Evolutionary conservation across 495 filamentous ascomycete species (phyloP), one percentile per base, ranked within the genome.

Genomic region (Aspergillus nidulans): DNA sequence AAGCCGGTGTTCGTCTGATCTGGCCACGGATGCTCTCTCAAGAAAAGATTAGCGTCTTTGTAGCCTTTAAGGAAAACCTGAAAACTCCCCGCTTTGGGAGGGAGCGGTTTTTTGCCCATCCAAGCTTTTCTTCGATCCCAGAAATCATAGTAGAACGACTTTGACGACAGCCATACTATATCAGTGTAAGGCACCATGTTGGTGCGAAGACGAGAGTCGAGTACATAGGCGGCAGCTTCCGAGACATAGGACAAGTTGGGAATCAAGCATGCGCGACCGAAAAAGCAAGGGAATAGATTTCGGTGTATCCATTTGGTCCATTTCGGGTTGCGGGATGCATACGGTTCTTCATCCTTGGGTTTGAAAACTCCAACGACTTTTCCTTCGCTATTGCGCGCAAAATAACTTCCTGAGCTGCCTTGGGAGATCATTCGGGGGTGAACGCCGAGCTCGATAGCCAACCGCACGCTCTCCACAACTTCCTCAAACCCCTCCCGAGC

Each of bases 231-330:
- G 12, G 94, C 94, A 16, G 94, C 94, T 76, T 99, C 94, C 55
- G 92, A 97, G 62, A 99, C 90, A 68, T 99, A 99, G 45, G 91
- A 96, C n/a, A 99, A 79, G 67, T 99, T 99, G 38, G 94, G 94
- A 70, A 99, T 99, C 52, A 99, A 81, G 65, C 94, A 97, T 43
- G 91, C 91, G 58, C 94, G 79, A 9, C 94, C 94, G 61, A 99
- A 99, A 71, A 88, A 96, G 73, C 92, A 99, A 23, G 94, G 94
- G 65, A 99, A 97, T 63, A 99, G 66, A 68, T 94, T 95, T 56
- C 90, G 77, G 67, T 95, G 90, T 72, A 95, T 85, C 90, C 90
- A 95, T 73, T 95, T 95, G 62, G 90, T 95, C 89, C 90, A 94
- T 68, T 95, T 95, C 19, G 90, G 90, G 65, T 95, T 95, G 50